A percentile compares a stretch with the other conserved stretches of the same genome.
phyloP scores from a whole-genome alignment of 495 filamentous ascomycete genomes.

The Pyronema omphalodes region DNA sequence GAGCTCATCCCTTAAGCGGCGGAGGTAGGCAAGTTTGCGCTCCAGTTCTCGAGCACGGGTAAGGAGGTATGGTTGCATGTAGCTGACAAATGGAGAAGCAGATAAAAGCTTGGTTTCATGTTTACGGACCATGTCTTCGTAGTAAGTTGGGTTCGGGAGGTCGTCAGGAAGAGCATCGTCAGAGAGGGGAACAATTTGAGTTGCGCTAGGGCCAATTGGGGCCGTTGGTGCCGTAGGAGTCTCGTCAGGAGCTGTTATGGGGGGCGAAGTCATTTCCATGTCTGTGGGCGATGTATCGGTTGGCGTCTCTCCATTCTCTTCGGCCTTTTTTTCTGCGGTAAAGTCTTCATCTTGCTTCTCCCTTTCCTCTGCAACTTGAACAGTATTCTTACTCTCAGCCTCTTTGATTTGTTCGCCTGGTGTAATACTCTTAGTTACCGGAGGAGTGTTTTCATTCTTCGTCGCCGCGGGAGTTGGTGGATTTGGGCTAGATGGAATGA shows the following conservation, averaged over 20 bases:
- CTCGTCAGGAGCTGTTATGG: background rate
- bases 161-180: slow-evolving; percentile 59
- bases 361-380: background rate
- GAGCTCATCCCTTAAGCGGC: slow-evolving; percentile 63
- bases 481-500: slow-evolving; percentile 51
- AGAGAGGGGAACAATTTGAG: slow-evolving; percentile 8
- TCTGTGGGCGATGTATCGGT: background rate
- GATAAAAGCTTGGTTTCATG: slow-evolving; percentile 87
- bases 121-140: slow-evolving; percentile 83
- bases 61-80: slow-evolving; percentile 79
- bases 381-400: background rate
- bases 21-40: slow-evolving; percentile 57
- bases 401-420: background rate
- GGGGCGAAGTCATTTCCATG: background rate
- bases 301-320: background rate
- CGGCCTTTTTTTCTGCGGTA: background rate
- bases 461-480: slow-evolving; percentile 2
- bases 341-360: background rate
- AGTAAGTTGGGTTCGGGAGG: slow-evolving; percentile 77
- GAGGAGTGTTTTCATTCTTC: background rate
- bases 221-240: too few relatives aligned
- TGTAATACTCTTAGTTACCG: slow-evolving; percentile 4
- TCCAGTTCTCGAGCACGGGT: slow-evolving; percentile 86
- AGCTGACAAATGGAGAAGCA: slow-evolving; percentile 88
- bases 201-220: background rate